phyloP scores from a whole-genome alignment of 2,329 filamentous ascomycete genomes.

The Pseudogymnoascus sp. region DNA sequence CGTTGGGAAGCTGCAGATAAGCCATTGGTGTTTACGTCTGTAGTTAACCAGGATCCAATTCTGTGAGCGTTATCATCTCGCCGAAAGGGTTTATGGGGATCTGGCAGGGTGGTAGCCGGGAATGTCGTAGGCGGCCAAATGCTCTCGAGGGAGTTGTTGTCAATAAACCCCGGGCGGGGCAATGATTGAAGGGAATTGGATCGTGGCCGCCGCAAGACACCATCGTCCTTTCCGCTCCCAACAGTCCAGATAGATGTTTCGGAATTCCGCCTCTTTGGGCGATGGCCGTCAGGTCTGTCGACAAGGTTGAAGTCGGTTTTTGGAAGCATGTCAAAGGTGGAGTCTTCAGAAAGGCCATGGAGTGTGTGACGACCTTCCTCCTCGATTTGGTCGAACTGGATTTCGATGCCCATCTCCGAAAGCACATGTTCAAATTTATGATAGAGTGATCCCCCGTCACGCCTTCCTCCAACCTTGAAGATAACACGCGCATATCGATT shows the following conservation, averaged over 20 bases:
- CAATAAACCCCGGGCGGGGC: not conserved
- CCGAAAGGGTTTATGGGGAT: not conserved
- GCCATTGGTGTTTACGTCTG: not conserved
- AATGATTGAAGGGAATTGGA: slow-evolving; percentile 17
- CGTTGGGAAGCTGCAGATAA: not conserved
- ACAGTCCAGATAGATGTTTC: slow-evolving; percentile 25
- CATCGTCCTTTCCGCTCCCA: slow-evolving; percentile 13
- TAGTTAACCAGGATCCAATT: slow-evolving; percentile 5
- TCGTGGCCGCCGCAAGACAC: slow-evolving; percentile 16
- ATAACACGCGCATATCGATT: slow-evolving; percentile 69
- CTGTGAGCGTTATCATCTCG: not conserved
- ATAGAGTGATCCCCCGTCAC: slow-evolving; percentile 47
- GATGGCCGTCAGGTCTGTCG: slow-evolving; percentile 9
- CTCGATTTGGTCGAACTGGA: slow-evolving; percentile 48
- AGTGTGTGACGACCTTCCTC: slow-evolving; percentile 10
- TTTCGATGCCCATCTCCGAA: slow-evolving; percentile 58
- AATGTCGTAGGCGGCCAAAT: not conserved
- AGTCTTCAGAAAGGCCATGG: not conserved
- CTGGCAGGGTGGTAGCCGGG: not conserved
- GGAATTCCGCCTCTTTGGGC: slow-evolving; percentile 24
- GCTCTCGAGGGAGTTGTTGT: not conserved
- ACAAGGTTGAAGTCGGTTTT: not conserved
- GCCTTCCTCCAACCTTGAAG: slow-evolving; percentile 65
- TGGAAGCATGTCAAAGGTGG: not conserved
- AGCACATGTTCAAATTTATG: slow-evolving; percentile 64